Conservation (phyloP, 441 rosid species). For the Euphorbia schlechtendalii region DNA sequence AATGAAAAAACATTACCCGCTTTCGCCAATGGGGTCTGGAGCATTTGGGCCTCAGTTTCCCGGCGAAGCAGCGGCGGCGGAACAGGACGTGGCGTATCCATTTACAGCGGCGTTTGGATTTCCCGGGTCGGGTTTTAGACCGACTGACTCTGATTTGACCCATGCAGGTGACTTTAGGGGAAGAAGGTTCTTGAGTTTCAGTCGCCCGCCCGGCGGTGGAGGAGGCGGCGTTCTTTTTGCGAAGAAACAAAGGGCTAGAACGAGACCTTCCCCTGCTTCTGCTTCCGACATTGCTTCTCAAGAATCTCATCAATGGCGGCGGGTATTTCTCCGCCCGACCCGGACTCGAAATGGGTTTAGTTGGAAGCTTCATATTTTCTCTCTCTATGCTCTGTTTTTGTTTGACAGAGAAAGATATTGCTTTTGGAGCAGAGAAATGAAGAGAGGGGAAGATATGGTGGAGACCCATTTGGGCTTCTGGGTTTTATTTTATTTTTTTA, state of each 20-base stretch:
- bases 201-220: no score
- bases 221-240: slow-evolving; percentile 48
- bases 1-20: slow-evolving; percentile 30
- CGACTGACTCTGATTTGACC: slow-evolving; percentile 88
- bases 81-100: slow-evolving; percentile 45
- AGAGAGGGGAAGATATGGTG: not conserved
- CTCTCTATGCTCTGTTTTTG: no score
- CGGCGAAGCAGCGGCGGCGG: slow-evolving; percentile 17
- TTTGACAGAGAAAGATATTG: no score
- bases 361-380: slow-evolving; percentile 41
- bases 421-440: no score
- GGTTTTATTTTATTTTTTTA: not conserved
- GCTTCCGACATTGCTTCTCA: slow-evolving; percentile 59
- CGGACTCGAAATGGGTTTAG: slow-evolving; percentile 74
- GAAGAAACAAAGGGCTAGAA: slow-evolving; percentile 70
- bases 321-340: slow-evolving; percentile 84
- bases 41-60: slow-evolving; percentile 23
- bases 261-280: slow-evolving; percentile 77
- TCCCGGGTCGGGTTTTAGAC: slow-evolving; percentile 25
- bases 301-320: slow-evolving; percentile 72
- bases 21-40: slow-evolving; percentile 36
- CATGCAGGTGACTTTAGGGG: slow-evolving; percentile 97
- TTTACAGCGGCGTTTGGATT: slow-evolving; percentile 31
- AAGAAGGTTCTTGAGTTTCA: slow-evolving; percentile 79
- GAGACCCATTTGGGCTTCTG: not conserved